Evolutionary conservation across 2,329 filamentous ascomycete species (phyloP).

Genomic region (Beauveria varroae): DNA sequence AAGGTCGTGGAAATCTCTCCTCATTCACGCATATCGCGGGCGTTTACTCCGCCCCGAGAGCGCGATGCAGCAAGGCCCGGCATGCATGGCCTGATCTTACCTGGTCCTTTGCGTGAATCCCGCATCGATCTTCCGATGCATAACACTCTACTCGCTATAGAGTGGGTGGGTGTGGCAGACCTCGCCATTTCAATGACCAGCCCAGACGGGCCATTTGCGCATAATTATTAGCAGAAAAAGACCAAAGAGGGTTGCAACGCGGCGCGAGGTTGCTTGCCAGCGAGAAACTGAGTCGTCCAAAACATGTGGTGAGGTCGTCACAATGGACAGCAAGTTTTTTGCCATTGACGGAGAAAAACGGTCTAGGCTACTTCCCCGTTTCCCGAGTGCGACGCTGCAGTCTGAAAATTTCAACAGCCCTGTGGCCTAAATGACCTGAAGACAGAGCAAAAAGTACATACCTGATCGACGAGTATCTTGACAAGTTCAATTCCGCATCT

Average conservation of each 20-base stretch:
- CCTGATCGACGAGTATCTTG: background rate
- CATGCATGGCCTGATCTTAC: slow-evolving; percentile 9
- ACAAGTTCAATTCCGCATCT: background rate
- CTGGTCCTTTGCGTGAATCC: background rate
- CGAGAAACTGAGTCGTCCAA: too few relatives aligned
- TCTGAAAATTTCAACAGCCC: too few relatives aligned
- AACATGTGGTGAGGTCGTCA: too few relatives aligned
- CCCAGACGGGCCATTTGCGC: too few relatives aligned
- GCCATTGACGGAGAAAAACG: too few relatives aligned
- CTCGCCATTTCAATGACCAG: too few relatives aligned
- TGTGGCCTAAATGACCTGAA: too few relatives aligned
- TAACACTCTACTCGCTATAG: slow-evolving; percentile 2
- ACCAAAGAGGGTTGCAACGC: too few relatives aligned
- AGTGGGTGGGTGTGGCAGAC: background rate
- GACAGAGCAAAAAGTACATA: too few relatives aligned
- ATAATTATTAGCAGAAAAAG: too few relatives aligned
- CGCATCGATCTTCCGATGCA: slow-evolving; percentile 9
- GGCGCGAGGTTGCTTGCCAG: too few relatives aligned
- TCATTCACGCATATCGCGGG: background rate
- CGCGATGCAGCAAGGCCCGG: background rate
- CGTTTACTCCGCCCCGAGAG: background rate
- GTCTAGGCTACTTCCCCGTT: background rate
- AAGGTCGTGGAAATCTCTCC: background rate
- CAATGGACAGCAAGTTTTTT: too few relatives aligned
- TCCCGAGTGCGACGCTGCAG: background rate